Base-by-base conservation (phyloP, 768 basidiomycete genomes). In the Leccinum broughii region DNA sequence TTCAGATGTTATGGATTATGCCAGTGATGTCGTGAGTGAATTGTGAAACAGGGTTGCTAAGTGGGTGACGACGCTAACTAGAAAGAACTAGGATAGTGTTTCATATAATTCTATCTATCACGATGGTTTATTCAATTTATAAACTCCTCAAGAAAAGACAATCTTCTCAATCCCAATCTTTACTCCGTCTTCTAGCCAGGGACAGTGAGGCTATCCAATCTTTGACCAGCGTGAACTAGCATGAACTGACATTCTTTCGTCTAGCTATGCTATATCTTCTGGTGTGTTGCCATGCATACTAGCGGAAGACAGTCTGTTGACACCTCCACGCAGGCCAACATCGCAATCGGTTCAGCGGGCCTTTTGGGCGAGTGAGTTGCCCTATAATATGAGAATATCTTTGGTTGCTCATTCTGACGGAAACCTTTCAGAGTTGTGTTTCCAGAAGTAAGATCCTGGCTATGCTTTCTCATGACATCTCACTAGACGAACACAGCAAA, bases 121-220 rank as follows among this genome's bases (percentile, higher is more conserved):
- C 54, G 46, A 49, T 63, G 10, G 24, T 32, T 3, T 62, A 57
- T 24, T 63, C 54, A 30, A 41, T 63, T 15, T 35, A 35, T 55
- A 37, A 46, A 52, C 49, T 62, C 37, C 56, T 49, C 20, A 44
- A 14, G 30, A 48, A 48, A 15, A 54, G 26, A 14, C 52, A 11
- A 4, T 0, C 2, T 37, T 51, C 57, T 4, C 53, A 28, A 1
- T 41, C 44, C 13, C 51, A 53, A n/a, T 6, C 32, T 2, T 32
- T 66, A 3, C n/a, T 62, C 9, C 24, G 5, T n/a, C 1, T 49
- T 17, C 63, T 64, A 8, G 13, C 49, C 9, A 30, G 37, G 51
- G 64, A 64, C 17, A 64, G 64, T 65, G 49, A 64, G 64, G 7
- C n/a, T 8, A 24, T 32, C 10, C 26, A 60, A 60, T 46, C 4